These are phyloP conservation scores for Rhodotorula graminis DNA, from an alignment of 768 basidiomycete genomes.

Conservation along the genomic window DNA sequence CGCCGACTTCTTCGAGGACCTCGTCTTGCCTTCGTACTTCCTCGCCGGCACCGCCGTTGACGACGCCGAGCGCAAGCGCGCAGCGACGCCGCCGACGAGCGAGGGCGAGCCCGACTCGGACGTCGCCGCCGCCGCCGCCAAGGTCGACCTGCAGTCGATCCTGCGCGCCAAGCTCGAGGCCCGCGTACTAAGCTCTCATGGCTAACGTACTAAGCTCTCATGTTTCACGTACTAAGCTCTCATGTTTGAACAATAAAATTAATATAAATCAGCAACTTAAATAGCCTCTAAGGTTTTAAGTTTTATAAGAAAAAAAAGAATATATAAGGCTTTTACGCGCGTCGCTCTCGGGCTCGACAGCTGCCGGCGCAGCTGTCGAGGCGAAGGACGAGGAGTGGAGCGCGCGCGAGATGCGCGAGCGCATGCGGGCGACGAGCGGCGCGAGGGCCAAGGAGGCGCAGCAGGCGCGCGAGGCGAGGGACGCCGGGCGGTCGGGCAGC, in stretches of 20 bases:
- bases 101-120: slow-evolving; percentile 24
- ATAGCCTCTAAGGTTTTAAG: no score
- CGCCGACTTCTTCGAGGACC: slow-evolving; percentile 32
- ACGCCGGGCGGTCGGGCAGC: not conserved
- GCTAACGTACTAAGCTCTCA: no score
- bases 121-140: not conserved
- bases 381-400: slow-evolving; percentile 11
- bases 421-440: slow-evolving; percentile 28
- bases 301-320: no score
- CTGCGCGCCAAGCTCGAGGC: slow-evolving; percentile 16
- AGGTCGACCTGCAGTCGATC: slow-evolving; percentile 22
- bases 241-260: no score
- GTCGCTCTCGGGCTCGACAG: not conserved
- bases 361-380: not conserved
- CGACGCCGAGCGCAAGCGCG: not conserved
- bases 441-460: slow-evolving; percentile 18
- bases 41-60: not conserved
- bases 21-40: slow-evolving; percentile 32
- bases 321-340: no score
- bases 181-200: no score
- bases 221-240: no score
- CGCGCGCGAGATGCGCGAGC: slow-evolving; percentile 19
- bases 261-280: no score
- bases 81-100: slow-evolving; percentile 27
- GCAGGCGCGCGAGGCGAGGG: not conserved